Percentiles rank a stretch among this genome's conserved stretches.
phyloP scores from a whole-genome alignment of 495 filamentous ascomycete genomes.

The Recurvomyces mirabilis region DNA sequence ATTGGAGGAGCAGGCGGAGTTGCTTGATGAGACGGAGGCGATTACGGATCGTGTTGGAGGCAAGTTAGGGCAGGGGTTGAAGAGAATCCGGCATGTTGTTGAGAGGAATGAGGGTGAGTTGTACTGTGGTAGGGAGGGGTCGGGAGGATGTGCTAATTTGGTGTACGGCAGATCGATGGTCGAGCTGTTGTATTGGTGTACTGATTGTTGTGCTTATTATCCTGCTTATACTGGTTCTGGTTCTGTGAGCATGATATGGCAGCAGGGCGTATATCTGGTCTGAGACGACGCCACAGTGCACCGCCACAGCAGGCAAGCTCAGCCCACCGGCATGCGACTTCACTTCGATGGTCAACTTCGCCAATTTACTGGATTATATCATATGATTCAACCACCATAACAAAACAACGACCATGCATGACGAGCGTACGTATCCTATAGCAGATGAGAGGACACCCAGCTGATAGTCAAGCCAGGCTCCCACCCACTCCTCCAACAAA shows the following conservation, averaged over 20 bases:
- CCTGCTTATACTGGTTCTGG: conserved; percentile 23
- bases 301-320: neutral
- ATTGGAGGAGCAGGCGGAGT: conserved; percentile 79
- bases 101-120: conserved; percentile 78
- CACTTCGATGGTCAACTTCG: neutral
- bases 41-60: conserved; percentile 79
- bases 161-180: conserved; percentile 53
- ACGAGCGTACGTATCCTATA: conserved; percentile 16
- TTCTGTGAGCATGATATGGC: conserved; percentile 14
- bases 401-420: conserved; percentile 15
- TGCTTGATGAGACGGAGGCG: conserved; percentile 69
- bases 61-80: conserved; percentile 72
- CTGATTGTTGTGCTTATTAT: conserved; percentile 24
- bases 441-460: neutral
- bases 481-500: conserved; percentile 81
- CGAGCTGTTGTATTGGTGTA: conserved; percentile 75
- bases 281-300: neutral
- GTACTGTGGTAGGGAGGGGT: conserved; percentile 8
- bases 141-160: conserved; percentile 12
- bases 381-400: no score
- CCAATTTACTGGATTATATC: no score
- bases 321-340: neutral
- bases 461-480: conserved; percentile 42
- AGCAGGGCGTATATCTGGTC: neutral
- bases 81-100: conserved; percentile 72